These are phyloP conservation scores for Rhododendron griersonianum DNA, from an alignment of 148 eudicot genomes.

Conservation along the genomic window DNA sequence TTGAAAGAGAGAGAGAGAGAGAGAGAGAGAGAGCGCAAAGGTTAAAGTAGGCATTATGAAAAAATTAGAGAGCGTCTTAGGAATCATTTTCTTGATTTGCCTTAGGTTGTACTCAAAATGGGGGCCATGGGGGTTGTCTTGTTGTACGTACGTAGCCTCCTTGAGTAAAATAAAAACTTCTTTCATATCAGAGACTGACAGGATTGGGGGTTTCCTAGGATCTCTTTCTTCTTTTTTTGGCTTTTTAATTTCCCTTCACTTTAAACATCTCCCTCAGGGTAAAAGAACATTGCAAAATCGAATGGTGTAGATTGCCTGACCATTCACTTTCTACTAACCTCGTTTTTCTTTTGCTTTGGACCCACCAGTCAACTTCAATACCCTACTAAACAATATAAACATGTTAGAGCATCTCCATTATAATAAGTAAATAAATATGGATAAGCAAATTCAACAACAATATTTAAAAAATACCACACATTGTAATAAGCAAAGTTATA, in stretches of 20 bases:
- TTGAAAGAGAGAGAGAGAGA: background rate
- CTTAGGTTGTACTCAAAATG: conserved; percentile 9
- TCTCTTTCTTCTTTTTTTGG: background rate
- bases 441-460: no score
- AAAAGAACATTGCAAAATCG: background rate
- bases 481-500: no score
- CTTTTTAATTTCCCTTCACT: background rate
- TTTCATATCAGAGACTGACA: background rate
- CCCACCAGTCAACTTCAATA: conserved; percentile 5
- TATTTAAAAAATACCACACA: no score
- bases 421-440: no score
- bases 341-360: background rate
- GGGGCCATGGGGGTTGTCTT: background rate
- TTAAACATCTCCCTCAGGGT: background rate
- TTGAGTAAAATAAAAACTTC: background rate
- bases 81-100: conserved; percentile 2
- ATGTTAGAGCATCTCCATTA: no score
- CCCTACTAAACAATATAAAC: no score
- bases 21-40: background rate
- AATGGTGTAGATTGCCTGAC: background rate
- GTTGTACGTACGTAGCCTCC: background rate
- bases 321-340: background rate
- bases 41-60: background rate
- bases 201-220: conserved; percentile 1
- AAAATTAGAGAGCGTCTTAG: background rate